These are phyloP conservation scores for Pseudoturritis turrita DNA, from an alignment of 345 rosid genomes.

Conservation along the genomic window DNA sequence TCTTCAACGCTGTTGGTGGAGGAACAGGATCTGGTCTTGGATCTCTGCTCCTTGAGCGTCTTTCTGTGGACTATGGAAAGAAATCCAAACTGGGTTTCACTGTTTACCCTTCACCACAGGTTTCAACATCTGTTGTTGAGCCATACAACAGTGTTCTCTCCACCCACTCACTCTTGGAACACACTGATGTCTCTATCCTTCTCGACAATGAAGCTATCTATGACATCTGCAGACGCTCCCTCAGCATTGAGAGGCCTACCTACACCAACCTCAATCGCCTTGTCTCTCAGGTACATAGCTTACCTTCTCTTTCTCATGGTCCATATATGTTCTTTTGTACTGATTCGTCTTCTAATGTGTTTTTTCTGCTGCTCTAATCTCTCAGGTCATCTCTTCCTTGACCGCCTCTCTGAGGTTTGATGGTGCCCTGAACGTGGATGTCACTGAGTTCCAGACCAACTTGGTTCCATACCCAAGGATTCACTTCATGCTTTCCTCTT, in stretches of 20 bases:
- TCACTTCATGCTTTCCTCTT: slow-evolving; percentile 54
- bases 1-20: slow-evolving; percentile 73
- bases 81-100: slow-evolving; percentile 84
- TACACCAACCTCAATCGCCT: slow-evolving; percentile 46
- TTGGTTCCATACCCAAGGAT: slow-evolving; percentile 49
- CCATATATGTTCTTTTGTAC: not conserved
- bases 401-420: slow-evolving; percentile 47
- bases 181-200: slow-evolving; percentile 39
- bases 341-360: not conserved
- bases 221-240: slow-evolving; percentile 45
- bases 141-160: slow-evolving; percentile 50
- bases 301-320: not conserved
- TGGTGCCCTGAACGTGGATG: slow-evolving; percentile 49
- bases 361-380: not conserved
- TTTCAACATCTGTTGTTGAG: slow-evolving; percentile 48
- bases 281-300: slow-evolving; percentile 37
- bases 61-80: slow-evolving; percentile 89
- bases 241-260: slow-evolving; percentile 45
- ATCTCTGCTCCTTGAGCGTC: slow-evolving; percentile 70
- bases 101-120: slow-evolving; percentile 75
- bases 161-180: slow-evolving; percentile 44
- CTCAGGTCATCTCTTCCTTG: slow-evolving; percentile 44
- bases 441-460: slow-evolving; percentile 53
- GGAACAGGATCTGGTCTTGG: slow-evolving; percentile 90
- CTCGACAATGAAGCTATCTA: slow-evolving; percentile 44